A percentile compares a stretch with the other conserved stretches of the same genome.
phyloP scores from a whole-genome alignment of 805 yeast species.

The Millerozyma acaciae region DNA sequence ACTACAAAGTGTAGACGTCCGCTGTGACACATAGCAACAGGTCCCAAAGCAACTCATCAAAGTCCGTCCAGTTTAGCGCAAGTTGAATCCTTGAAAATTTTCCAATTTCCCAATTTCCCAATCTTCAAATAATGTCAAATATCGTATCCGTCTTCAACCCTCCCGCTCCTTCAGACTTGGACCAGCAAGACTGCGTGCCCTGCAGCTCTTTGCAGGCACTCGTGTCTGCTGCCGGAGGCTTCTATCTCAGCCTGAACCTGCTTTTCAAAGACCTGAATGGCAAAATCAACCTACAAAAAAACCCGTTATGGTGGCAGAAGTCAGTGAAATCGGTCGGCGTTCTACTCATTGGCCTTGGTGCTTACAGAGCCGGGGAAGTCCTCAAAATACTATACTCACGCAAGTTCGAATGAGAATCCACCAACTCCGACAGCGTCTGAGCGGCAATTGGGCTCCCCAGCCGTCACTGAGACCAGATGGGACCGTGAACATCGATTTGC shows the following conservation, averaged over 20 bases:
- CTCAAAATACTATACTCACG: constrained; percentile 17
- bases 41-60: too few relatives aligned
- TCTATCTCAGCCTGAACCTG: constrained; percentile 22
- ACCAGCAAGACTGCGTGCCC: constrained; percentile 27
- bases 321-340: constrained; percentile 31
- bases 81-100: too few relatives aligned
- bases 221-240: constrained; percentile 31
- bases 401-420: constrained; percentile 1
- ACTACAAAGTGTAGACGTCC: too few relatives aligned
- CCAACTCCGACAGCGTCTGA: too few relatives aligned
- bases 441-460: too few relatives aligned
- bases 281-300: constrained; percentile 26
- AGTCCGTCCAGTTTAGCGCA: too few relatives aligned
- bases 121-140: constrained; percentile 21
- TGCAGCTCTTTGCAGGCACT: constrained; percentile 37
- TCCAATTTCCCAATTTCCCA: too few relatives aligned
- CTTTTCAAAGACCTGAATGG: constrained; percentile 32
- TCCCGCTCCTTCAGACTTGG: constrained; percentile 25
- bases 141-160: constrained; percentile 34
- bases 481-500: too few relatives aligned
- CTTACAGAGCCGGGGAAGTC: constrained; percentile 32
- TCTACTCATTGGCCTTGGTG: constrained; percentile 32
- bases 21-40: too few relatives aligned
- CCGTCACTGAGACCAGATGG: too few relatives aligned
- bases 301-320: constrained; percentile 40